Evolutionary conservation across 495 filamentous ascomycete genomes (phyloP).

Genomic region (Neurospora sublineolata): DNA sequence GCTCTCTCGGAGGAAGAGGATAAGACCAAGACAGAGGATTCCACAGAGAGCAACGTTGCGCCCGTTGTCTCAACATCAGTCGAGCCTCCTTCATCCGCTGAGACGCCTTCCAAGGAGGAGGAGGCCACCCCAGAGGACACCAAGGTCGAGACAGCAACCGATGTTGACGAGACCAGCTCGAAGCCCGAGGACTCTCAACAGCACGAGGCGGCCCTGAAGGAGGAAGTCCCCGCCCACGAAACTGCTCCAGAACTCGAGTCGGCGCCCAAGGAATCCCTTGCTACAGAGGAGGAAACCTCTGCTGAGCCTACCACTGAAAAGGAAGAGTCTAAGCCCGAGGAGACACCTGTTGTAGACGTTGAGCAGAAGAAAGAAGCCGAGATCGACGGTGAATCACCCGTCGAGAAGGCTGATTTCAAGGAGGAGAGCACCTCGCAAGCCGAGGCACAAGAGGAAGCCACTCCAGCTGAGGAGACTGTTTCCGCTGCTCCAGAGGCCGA

Average conservation of each 20-base stretch:
- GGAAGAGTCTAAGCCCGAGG: not conserved
- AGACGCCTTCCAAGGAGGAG: not conserved
- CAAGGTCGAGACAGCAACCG: not conserved
- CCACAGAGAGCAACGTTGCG: not conserved
- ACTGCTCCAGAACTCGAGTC: not conserved
- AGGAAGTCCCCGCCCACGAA: not conserved
- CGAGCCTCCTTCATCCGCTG: not conserved
- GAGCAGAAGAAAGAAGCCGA: not conserved
- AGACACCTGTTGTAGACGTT: not conserved
- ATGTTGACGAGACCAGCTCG: not conserved
- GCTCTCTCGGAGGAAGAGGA: not conserved
- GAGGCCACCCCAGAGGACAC: not conserved
- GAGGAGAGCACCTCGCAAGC: not conserved
- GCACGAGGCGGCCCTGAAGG: not conserved
- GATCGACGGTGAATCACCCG: not conserved
- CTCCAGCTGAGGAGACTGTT: not conserved
- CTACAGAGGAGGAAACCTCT: not conserved
- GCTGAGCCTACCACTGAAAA: not conserved
- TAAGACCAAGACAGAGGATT: not conserved
- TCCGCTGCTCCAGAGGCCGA: not conserved
- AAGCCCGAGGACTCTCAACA: not conserved
- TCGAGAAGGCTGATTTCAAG: not conserved
- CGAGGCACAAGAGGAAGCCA: not conserved
- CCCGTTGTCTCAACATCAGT: not conserved
- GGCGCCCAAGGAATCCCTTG: not conserved